Evolutionary conservation across 2,329 filamentous ascomycete species (phyloP), one percentile per base, ranked within the genome.

Genomic region (Epichloe brachyelytri): DNA sequence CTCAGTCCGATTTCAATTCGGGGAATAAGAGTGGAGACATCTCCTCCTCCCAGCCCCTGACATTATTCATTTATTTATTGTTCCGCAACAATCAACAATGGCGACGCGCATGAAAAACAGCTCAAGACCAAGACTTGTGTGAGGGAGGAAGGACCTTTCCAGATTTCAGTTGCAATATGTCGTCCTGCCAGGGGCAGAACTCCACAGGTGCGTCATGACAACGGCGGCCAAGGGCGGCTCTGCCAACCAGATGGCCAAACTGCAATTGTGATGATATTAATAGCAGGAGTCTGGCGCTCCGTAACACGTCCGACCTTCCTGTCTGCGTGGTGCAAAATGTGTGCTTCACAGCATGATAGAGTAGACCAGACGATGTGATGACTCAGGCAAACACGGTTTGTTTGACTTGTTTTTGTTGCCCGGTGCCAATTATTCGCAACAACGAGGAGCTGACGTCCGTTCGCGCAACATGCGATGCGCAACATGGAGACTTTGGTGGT

Each of bases 1-100:
- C 50, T 51, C 46, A 48, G 33, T 20, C 45, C 38, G n/a, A 46
- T 51, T 51, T 51, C 46, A 48, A 45, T 46, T 20, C 26, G 43
- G 46, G 46, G 33, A 51, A 48, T 14, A 44, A 38, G 11, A 41
- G 34, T 33, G 45, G 46, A 17, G 22, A 8, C 30, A 38, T 6
- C 51, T 20, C n/a, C 51, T 30, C 15, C 15, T 30, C 4, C 17
- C 15, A 41, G 22, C 22, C 22, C 51, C 51, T 52, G 46, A 43
- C 26, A 46, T 46, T 33, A 39, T 10, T 30, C 3, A 30, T 30
- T 30, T 26, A 26, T 26, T 26, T 26, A 26, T 26, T 26, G 26
- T 30, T 30, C 26, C 26, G 26, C 22, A 26, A 26, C 22, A 26
- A 7, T 26, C 22, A 22, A 5, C 20, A 22, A 5, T 4, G 0